These are phyloP conservation scores for Zygotorulaspora mrakii DNA, from an alignment of 1,139 yeast species.

Conservation along the genomic window DNA sequence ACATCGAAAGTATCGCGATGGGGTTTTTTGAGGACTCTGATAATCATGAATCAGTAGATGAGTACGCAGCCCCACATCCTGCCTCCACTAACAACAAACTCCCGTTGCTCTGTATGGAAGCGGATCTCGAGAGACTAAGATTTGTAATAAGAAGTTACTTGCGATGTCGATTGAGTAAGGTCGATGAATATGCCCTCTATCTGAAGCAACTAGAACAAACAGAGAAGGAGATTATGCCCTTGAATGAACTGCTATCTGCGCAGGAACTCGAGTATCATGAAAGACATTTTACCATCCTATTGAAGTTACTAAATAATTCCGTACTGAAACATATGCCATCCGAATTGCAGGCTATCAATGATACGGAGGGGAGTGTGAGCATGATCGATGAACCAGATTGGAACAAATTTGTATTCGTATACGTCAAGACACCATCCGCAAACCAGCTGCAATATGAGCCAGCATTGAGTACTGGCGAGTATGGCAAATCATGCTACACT, in stretches of 20 bases:
- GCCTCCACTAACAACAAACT: slow-evolving; percentile 50
- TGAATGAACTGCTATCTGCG: slow-evolving; percentile 43
- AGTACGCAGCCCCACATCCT: slow-evolving; percentile 11
- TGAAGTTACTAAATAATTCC: slow-evolving; percentile 62
- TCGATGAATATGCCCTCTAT: slow-evolving; percentile 63
- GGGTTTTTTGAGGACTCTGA: slow-evolving; percentile 39
- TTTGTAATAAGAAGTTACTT: slow-evolving; percentile 75
- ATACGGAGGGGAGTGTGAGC: slow-evolving; percentile 65
- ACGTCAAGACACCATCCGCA: slow-evolving; percentile 41
- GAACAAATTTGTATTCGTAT: slow-evolving; percentile 70
- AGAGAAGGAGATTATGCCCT: slow-evolving; percentile 13
- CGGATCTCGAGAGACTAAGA: slow-evolving; percentile 84
- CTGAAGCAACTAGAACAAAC: slow-evolving; percentile 39
- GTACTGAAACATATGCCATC: slow-evolving; percentile 68
- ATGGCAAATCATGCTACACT: slow-evolving; percentile 30
- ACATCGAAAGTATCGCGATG: slow-evolving; percentile 57
- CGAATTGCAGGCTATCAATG: slow-evolving; percentile 68
- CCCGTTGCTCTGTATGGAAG: slow-evolving; percentile 78
- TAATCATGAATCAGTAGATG: slow-evolving; percentile 7
- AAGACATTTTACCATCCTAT: slow-evolving; percentile 59
- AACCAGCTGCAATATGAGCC: slow-evolving; percentile 38
- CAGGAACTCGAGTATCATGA: slow-evolving; percentile 64
- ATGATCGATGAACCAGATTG: slow-evolving; percentile 81
- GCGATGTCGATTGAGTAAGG: slow-evolving; percentile 68
- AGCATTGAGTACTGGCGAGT: slow-evolving; percentile 24